Percentiles rank a stretch among this genome's conserved stretches.
phyloP scores from a whole-genome alignment of 164 flowering plant species.

The Warburgia ugandensis region DNA sequence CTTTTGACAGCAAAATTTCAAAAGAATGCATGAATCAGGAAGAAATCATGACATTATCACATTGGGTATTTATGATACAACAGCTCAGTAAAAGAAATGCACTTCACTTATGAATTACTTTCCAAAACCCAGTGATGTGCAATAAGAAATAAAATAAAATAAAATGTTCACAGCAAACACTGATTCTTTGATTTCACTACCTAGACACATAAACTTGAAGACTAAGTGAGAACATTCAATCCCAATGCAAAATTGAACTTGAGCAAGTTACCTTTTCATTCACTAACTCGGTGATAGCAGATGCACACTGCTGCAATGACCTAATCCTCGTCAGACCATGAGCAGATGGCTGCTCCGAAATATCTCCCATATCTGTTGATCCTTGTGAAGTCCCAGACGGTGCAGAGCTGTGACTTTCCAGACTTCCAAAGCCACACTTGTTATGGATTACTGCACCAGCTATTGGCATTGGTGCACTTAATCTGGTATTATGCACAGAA shows the following conservation, averaged over 20 bases:
- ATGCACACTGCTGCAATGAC: slow-evolving; percentile 78
- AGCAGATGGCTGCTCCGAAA: slow-evolving; percentile 70
- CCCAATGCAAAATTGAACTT: background rate
- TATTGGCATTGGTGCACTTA: slow-evolving; percentile 70
- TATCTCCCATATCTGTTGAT: slow-evolving; percentile 57
- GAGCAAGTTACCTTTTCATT: slow-evolving; percentile 56
- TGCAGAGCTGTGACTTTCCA: slow-evolving; percentile 63
- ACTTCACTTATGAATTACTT: too few relatives aligned
- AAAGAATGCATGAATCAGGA: background rate
- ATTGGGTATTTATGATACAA: background rate
- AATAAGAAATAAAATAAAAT: too few relatives aligned
- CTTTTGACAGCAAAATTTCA: background rate
- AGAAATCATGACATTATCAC: background rate
- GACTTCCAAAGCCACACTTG: slow-evolving; percentile 35
- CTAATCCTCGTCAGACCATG: slow-evolving; percentile 61
- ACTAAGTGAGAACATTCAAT: background rate
- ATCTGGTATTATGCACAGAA: slow-evolving; percentile 20
- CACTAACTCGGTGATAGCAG: slow-evolving; percentile 66
- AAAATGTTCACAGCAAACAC: too few relatives aligned
- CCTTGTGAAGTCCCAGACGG: slow-evolving; percentile 79
- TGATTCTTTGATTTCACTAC: background rate
- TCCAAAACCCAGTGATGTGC: too few relatives aligned
- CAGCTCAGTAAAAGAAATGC: background rate
- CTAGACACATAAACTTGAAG: background rate
- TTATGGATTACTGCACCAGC: slow-evolving; percentile 31